These are phyloP conservation scores for Arthrobotrys sinensis DNA, from an alignment of 2,329 filamentous ascomycete genomes.

Conservation along the genomic window DNA sequence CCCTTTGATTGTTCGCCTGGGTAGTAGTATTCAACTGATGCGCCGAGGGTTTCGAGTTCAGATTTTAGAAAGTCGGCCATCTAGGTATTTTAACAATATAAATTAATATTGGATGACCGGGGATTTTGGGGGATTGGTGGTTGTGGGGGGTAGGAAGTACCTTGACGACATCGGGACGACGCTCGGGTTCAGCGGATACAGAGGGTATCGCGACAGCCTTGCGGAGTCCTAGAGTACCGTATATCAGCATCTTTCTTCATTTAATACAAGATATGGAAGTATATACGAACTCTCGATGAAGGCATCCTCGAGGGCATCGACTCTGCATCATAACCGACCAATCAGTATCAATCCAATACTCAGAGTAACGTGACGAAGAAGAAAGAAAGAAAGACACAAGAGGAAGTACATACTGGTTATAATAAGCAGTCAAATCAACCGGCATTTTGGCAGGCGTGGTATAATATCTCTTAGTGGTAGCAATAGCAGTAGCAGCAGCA, in stretches of 20 bases:
- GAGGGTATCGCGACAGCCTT: slow-evolving; percentile 97
- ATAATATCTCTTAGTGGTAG: not conserved
- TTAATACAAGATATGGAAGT: not conserved
- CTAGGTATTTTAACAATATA: slow-evolving; percentile 66
- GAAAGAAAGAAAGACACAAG: not conserved
- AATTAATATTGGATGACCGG: slow-evolving; percentile 8
- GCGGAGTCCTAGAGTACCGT: slow-evolving; percentile 78
- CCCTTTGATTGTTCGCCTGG: slow-evolving; percentile 94
- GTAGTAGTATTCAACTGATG: slow-evolving; percentile 85
- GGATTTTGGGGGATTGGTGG: not conserved
- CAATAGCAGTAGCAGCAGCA: not conserved
- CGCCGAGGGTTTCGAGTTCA: slow-evolving; percentile 87
- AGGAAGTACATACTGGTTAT: slow-evolving; percentile 34
- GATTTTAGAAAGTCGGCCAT: slow-evolving; percentile 93
- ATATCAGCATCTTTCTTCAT: not conserved
- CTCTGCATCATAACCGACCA: slow-evolving; percentile 59
- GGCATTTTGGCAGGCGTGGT: slow-evolving; percentile 44
- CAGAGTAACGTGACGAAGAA: not conserved
- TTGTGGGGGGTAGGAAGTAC: slow-evolving; percentile 66
- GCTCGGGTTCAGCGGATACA: slow-evolving; percentile 89
- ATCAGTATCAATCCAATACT: slow-evolving; percentile 27
- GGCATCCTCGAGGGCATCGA: slow-evolving; percentile 65
- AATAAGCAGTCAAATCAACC: slow-evolving; percentile 55
- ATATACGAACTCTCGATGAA: slow-evolving; percentile 65
- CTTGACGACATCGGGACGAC: slow-evolving; percentile 90